These are phyloP conservation scores for Infundibulicybe gibba DNA, from an alignment of 768 basidiomycete genomes.

Conservation along the genomic window DNA sequence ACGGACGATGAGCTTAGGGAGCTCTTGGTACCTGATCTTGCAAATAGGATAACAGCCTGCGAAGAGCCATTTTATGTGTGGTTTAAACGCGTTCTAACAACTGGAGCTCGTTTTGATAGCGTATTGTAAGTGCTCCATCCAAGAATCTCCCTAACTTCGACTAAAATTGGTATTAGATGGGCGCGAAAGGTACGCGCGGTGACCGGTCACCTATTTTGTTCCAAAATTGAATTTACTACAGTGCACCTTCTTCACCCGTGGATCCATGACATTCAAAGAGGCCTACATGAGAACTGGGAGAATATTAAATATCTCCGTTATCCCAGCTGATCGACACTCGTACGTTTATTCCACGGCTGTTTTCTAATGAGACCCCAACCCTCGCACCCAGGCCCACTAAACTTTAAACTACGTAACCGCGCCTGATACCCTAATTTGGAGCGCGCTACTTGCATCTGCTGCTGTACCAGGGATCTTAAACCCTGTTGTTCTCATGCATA, in stretches of 20 bases:
- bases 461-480: conserved; percentile 96
- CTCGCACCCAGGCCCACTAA: conserved; percentile 74
- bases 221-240: conserved; percentile 19
- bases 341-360: conserved; percentile 22
- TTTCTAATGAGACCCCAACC: conserved; percentile 1
- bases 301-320: conserved; percentile 90
- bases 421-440: conserved; percentile 89
- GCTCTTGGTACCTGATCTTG: conserved; percentile 79
- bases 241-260: conserved; percentile 88
- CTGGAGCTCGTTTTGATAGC: conserved; percentile 95
- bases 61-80: conserved; percentile 73
- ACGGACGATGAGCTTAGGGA: conserved; percentile 83
- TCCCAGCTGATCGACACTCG: conserved; percentile 90
- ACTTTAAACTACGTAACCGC: conserved; percentile 94
- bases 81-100: conserved; percentile 71
- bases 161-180: conserved; percentile 47
- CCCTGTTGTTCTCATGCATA: conserved; percentile 94
- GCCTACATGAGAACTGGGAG: conserved; percentile 92
- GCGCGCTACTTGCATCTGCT: conserved; percentile 79
- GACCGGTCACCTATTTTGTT: too few relatives aligned
- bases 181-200: conserved; percentile 68
- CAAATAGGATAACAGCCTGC: conserved; percentile 78
- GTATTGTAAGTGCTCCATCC: conserved; percentile 34
- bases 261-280: conserved; percentile 93
- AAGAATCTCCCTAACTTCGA: conserved; percentile 4